A percentile compares a stretch with the other conserved stretches of the same genome.
Evolutionary conservation across 495 filamentous ascomycete genomes (phyloP).

Genomic region (Trichoderma asperelloides): DNA sequence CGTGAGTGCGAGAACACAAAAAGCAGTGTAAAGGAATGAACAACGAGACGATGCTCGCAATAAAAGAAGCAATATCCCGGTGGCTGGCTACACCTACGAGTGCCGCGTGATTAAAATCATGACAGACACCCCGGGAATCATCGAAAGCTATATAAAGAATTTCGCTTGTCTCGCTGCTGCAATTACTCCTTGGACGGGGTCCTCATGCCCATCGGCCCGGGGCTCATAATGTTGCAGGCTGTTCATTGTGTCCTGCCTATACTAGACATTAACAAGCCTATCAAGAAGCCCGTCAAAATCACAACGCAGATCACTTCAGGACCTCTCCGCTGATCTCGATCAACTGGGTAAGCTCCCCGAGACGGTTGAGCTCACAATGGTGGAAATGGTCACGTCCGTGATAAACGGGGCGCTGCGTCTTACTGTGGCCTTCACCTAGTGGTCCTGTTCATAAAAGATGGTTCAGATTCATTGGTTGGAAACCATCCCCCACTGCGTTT

Average conservation of each 20-base stretch:
- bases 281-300: background rate
- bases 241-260: background rate
- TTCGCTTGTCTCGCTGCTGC: background rate
- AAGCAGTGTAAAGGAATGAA: background rate
- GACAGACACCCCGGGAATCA: background rate
- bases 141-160: background rate
- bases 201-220: constrained; percentile 2
- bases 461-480: background rate
- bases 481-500: background rate
- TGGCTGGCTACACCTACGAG: background rate
- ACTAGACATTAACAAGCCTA: too few species aligned
- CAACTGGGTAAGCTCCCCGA: background rate
- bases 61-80: background rate
- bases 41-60: background rate
- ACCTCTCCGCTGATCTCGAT: background rate
- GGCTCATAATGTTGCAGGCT: background rate
- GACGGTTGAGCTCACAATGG: background rate
- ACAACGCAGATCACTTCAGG: background rate
- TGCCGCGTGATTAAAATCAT: background rate
- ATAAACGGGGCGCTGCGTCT: background rate
- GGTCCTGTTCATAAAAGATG: constrained; percentile 2
- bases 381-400: background rate
- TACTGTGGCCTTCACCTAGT: background rate
- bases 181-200: background rate
- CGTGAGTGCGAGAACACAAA: background rate